A percentile compares a stretch with the other conserved stretches of the same genome.
phyloP scores from a whole-genome alignment of 768 basidiomycete species.

The Tulasnella sp. region DNA sequence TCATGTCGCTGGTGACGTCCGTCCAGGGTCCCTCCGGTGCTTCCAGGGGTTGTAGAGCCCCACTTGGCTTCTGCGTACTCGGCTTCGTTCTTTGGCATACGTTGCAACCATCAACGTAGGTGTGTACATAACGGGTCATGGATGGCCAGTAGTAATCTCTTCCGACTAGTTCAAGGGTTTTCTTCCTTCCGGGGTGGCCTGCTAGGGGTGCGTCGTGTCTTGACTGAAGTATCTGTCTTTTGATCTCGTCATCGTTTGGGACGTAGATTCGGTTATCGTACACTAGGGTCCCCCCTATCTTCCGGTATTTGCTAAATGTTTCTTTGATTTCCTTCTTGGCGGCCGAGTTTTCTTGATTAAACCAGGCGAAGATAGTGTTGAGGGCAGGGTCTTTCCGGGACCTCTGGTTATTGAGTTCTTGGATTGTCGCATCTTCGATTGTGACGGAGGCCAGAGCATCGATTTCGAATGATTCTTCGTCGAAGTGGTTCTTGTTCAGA shows the following conservation, averaged over 20 bases:
- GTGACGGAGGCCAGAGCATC: not conserved
- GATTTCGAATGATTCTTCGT: not conserved
- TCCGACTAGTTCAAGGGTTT: not conserved
- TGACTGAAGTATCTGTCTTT: not conserved
- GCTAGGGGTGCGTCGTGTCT: not conserved
- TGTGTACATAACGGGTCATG: not conserved
- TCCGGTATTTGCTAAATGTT: too few relatives aligned
- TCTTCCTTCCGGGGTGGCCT: not conserved
- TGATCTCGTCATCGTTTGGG: not conserved
- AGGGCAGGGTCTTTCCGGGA: not conserved
- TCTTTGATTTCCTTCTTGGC: not conserved
- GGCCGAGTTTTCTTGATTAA: not conserved
- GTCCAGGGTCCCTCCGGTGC: not conserved
- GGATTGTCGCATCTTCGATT: not conserved
- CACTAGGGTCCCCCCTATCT: too few relatives aligned
- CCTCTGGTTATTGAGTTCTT: not conserved
- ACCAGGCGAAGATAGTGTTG: not conserved
- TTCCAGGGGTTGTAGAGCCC: not conserved
- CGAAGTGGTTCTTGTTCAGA: not conserved
- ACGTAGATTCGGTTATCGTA: not conserved
- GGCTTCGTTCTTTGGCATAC: not conserved
- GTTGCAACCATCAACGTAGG: not conserved
- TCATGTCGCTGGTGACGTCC: conserved; percentile 21
- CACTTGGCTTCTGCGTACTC: not conserved
- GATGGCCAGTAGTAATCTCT: not conserved